Percentiles rank a stretch among this genome's conserved stretches.
These are phyloP conservation scores for Gossypium arboreum DNA, from an alignment of 345 rosid genomes.

Conservation along the genomic window DNA sequence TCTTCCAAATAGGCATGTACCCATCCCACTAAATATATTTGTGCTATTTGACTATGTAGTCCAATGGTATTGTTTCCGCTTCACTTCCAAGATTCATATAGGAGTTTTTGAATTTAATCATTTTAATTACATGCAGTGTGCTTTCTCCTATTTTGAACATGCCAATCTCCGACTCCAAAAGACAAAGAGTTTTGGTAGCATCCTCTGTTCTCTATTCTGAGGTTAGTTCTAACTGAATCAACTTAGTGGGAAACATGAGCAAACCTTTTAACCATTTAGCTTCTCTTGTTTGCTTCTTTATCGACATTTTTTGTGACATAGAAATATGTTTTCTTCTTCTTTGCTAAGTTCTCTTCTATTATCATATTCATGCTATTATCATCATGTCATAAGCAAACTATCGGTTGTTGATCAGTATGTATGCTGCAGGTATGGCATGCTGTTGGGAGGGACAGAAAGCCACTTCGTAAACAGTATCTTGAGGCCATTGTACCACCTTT, in stretches of 20 bases:
- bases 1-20: not conserved
- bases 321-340: not conserved
- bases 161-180: conserved; percentile 95
- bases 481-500: conserved; percentile 94
- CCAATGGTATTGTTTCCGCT: not conserved
- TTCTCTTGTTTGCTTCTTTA: not conserved
- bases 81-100: not conserved
- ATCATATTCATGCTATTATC: conserved; percentile 1
- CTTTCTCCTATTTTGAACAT: conserved; percentile 93
- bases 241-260: not conserved
- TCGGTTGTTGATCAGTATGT: not conserved
- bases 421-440: conserved; percentile 89
- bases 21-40: not conserved
- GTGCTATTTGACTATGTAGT: not conserved
- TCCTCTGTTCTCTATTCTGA: conserved; percentile 95
- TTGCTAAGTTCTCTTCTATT: conserved; percentile 19
- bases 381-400: conserved; percentile 12
- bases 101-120: not conserved
- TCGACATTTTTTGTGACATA: not conserved
- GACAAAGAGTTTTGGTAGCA: conserved; percentile 95
- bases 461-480: conserved; percentile 88
- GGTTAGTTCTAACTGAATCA: conserved; percentile 59
- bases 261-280: not conserved
- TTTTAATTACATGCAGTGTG: conserved; percentile 54
- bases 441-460: conserved; percentile 71